Conservation (phyloP, 2,329 filamentous ascomycete species). For the Chalara sp. region DNA sequence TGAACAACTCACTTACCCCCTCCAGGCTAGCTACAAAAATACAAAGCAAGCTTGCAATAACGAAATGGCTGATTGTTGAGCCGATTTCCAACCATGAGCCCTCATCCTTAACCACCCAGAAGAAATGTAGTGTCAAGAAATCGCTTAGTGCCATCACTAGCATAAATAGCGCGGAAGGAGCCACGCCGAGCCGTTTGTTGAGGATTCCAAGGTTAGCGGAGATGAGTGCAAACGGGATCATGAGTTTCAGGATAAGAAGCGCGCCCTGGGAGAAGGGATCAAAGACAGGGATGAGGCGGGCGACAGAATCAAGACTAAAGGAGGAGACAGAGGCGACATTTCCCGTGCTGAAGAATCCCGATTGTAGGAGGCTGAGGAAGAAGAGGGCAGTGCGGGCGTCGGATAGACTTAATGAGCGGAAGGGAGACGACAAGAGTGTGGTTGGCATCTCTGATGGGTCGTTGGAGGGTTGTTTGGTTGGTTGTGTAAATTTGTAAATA, state of each 20-base stretch:
- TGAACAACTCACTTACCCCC: constrained; percentile 75
- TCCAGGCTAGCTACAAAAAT: constrained; percentile 88
- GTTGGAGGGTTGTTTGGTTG: constrained; percentile 6
- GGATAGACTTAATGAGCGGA: constrained; percentile 66
- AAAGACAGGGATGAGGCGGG: constrained; percentile 82
- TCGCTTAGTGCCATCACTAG: constrained; percentile 87
- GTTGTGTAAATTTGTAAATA: constrained; percentile 46
- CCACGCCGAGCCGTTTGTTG: constrained; percentile 75
- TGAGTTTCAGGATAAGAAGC: constrained; percentile 78
- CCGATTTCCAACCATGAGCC: constrained; percentile 97
- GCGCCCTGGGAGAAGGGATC: constrained; percentile 89
- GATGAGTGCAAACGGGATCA: constrained; percentile 89
- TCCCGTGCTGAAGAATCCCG: constrained; percentile 93
- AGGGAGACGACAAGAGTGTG: constrained; percentile 22
- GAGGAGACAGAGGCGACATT: constrained; percentile 92
- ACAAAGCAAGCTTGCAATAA: constrained; percentile 82
- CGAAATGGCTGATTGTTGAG: constrained; percentile 92
- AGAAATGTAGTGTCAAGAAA: constrained; percentile 89
- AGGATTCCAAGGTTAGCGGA: constrained; percentile 92
- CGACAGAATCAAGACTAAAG: constrained; percentile 88
- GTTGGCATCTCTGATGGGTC: constrained; percentile 11
- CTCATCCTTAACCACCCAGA: constrained; percentile 95
- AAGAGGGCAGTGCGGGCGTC: constrained; percentile 87
- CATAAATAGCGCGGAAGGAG: constrained; percentile 89
- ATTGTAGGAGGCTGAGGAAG: constrained; percentile 91